Evolutionary conservation across 2,329 filamentous ascomycete genomes (phyloP), one percentile per base, ranked within the genome.

Genomic region (Botrytis cinerea): DNA sequence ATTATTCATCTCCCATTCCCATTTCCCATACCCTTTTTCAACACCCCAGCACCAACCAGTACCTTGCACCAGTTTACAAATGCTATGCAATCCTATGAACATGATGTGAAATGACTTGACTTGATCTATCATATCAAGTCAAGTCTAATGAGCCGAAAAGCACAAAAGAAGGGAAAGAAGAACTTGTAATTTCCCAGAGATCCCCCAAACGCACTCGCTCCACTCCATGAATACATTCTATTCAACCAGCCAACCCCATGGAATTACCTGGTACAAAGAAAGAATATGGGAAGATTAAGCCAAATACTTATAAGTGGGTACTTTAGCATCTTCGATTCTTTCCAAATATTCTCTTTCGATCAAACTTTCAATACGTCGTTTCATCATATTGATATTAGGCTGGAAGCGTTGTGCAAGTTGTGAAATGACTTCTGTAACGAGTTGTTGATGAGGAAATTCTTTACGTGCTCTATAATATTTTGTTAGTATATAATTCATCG

Each of bases 271-370:
- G 25, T 7, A 25, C 7, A 32, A 32, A 40, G 46, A 28, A 45
- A 43, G 7, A 18, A 2, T 16, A n/a, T 38, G 14, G 45, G 32
- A 43, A 9, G 7, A 72, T 75, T 73, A 95, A 40, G 92, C 92
- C 54, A 94, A 82, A 78, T 95, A 95, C 75, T 87, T 86, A 81
- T 95, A 95, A 18, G 87, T 87, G 48, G 92, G 88, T 9, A 88
- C 82, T 45, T 86, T 80, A 14, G 85, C 87, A 16, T 90, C 87
- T n/a, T 94, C 92, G 22, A 92, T 86, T 6, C 93, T 88, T 83
- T 94, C 92, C 32, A 95, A 84, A 77, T 95, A 95, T 80, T 95
- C 93, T 75, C 92, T 87, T 74, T 89, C 88, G 69, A 95, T 93
- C 68, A 95, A 84, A 75, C 90, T 90, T 81, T 95, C 93, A 74